These are phyloP conservation scores for Phytophthora uliginosa DNA, from an alignment of 352 stramenopile genomes.

Conservation along the genomic window DNA sequence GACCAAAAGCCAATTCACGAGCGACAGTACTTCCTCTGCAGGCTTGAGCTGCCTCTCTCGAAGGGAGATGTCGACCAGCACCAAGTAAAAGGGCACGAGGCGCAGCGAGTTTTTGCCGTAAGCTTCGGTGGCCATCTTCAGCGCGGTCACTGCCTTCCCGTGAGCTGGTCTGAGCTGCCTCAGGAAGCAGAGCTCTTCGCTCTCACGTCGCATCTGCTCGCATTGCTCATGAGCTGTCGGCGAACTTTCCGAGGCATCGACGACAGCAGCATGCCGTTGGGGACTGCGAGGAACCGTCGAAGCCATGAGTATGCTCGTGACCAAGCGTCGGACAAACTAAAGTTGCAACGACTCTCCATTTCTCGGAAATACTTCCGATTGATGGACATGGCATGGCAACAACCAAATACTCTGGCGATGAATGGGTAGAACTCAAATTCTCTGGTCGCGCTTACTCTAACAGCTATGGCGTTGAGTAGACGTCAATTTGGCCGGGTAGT, in stretches of 20 bases:
- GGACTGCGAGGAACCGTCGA: conserved; percentile 28
- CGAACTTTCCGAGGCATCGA: conserved; percentile 12
- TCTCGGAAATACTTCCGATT: too few species aligned
- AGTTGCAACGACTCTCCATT: conserved; percentile 6
- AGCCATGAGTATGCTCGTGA: conserved; percentile 5
- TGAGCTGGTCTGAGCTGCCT: conserved; percentile 56
- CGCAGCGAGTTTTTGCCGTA: conserved; percentile 65
- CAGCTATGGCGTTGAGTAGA: conserved; percentile 1
- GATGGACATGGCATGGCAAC: too few species aligned
- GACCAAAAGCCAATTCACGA: conserved; percentile 81
- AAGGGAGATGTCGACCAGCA: conserved; percentile 72
- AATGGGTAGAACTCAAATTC: neutral
- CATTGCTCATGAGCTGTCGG: conserved; percentile 36
- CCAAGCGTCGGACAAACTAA: conserved; percentile 22
- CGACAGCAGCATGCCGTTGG: conserved; percentile 18
- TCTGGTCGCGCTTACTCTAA: neutral
- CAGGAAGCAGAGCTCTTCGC: conserved; percentile 67
- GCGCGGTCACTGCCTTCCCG: conserved; percentile 48
- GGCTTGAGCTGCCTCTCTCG: conserved; percentile 69
- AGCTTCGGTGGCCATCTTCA: conserved; percentile 56
- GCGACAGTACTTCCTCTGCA: conserved; percentile 71
- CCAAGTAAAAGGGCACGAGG: conserved; percentile 74
- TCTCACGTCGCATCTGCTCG: conserved; percentile 65
- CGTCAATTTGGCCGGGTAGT: conserved; percentile 9
- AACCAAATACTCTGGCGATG: too few species aligned